Conservation (phyloP, 345 rosid species). For the Eucalyptus erythrocorys region DNA sequence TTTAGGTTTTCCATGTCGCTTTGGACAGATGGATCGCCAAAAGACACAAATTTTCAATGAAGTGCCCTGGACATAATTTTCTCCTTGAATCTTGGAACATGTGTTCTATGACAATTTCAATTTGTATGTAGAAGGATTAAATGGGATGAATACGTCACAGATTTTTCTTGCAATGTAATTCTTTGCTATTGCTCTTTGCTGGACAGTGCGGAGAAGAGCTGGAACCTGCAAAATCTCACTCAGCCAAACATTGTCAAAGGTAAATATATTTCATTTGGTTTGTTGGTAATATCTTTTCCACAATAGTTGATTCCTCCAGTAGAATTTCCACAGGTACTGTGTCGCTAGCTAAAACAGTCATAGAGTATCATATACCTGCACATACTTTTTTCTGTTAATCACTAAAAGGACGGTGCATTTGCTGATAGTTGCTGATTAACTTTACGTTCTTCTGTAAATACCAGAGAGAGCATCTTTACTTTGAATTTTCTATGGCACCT, state of each 20-base stretch:
- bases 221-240: no score
- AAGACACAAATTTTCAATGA: no score
- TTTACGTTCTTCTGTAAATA: neutral
- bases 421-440: neutral
- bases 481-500: neutral
- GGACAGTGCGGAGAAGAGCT: no score
- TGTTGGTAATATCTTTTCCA: neutral
- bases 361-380: neutral
- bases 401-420: neutral
- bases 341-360: neutral
- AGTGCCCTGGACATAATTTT: neutral
- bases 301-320: neutral
- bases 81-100: neutral
- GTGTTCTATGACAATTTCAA: neutral
- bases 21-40: neutral
- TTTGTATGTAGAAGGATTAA: neutral
- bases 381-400: neutral
- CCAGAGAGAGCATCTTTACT: rapidly evolving
- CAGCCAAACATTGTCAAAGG: no score
- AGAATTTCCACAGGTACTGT: neutral
- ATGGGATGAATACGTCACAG: no score
- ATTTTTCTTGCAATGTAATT: no score
- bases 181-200: no score
- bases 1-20: neutral
- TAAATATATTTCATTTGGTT: no score